These are phyloP conservation scores for Aureobasidium sp. DNA, from an alignment of 2,329 filamentous ascomycete species.

Conservation along the genomic window DNA sequence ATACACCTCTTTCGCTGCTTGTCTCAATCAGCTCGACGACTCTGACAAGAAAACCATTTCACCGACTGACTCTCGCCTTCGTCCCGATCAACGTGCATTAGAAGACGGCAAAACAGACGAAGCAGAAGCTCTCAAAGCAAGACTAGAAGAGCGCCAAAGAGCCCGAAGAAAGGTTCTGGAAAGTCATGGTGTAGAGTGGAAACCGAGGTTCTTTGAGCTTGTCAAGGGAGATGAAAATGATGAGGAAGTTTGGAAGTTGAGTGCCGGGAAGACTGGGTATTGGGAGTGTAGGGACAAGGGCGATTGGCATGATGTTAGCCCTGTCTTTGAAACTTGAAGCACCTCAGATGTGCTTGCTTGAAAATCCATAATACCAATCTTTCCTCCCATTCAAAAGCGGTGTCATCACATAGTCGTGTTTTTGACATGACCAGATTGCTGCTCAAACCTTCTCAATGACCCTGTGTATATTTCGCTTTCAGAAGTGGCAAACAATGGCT, in stretches of 20 bases:
- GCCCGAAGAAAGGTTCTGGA: constrained; percentile 68
- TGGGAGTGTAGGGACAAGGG: constrained; percentile 77
- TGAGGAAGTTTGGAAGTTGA: constrained; percentile 55
- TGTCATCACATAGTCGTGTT: too few relatives aligned
- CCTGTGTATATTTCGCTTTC: too few relatives aligned
- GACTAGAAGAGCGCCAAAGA: constrained; percentile 80
- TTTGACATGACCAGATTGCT: too few relatives aligned
- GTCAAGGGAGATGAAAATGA: constrained; percentile 37
- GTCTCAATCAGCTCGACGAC: constrained; percentile 78
- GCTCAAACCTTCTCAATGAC: too few relatives aligned
- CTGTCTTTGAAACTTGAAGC: constrained; percentile 46
- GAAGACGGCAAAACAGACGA: constrained; percentile 76
- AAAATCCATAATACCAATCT: too few relatives aligned
- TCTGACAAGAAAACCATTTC: constrained; percentile 70
- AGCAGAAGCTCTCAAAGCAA: constrained; percentile 76
- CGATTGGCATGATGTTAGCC: constrained; percentile 54
- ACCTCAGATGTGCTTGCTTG: too few relatives aligned
- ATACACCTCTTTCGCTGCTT: constrained; percentile 76
- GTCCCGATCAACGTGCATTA: constrained; percentile 79
- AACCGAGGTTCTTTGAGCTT: constrained; percentile 77
- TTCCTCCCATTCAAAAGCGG: too few relatives aligned
- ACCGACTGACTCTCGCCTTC: constrained; percentile 72
- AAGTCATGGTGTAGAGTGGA: constrained; percentile 62
- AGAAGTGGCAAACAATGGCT: too few relatives aligned
- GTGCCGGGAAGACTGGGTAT: constrained; percentile 77